Evolutionary conservation across 345 rosid genomes (phyloP).

Genomic region (Sisymbrium altissimum): DNA sequence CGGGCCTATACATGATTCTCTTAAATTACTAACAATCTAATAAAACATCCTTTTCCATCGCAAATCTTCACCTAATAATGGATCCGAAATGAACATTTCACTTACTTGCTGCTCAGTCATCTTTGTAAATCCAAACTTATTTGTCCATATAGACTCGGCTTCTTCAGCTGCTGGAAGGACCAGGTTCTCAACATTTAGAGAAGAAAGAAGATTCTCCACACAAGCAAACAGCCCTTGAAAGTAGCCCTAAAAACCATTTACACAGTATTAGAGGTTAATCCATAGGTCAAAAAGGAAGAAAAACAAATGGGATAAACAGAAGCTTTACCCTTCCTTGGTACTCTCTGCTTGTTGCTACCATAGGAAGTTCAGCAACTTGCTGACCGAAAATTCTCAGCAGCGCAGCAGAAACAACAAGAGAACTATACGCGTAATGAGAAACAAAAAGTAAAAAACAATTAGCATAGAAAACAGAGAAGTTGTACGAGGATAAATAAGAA

Average conservation of each 20-base stretch:
- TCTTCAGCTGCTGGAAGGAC: constrained; percentile 98
- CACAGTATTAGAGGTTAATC: background rate
- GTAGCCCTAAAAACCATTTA: constrained; percentile 55
- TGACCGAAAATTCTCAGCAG: constrained; percentile 86
- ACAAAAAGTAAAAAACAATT: background rate
- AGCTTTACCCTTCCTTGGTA: constrained; percentile 84
- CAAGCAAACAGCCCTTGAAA: constrained; percentile 85
- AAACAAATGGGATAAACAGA: background rate
- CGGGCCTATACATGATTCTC: background rate
- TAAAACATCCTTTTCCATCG: background rate
- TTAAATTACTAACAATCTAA: background rate
- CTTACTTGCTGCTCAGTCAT: constrained; percentile 75
- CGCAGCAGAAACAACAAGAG: constrained; percentile 89
- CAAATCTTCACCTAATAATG: background rate
- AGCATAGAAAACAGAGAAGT: constrained; percentile 14
- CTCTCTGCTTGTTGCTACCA: constrained; percentile 87
- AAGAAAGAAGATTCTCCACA: constrained; percentile 70
- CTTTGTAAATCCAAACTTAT: constrained; percentile 76
- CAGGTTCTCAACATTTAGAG: constrained; percentile 72
- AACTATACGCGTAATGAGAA: constrained; percentile 38
- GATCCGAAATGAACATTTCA: background rate
- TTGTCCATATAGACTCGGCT: constrained; percentile 94
- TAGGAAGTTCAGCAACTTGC: constrained; percentile 96
- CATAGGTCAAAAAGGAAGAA: background rate
- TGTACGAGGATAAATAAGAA: background rate